These are phyloP conservation scores for Mycena alexandri DNA, from an alignment of 768 basidiomycete species.

Conservation along the genomic window DNA sequence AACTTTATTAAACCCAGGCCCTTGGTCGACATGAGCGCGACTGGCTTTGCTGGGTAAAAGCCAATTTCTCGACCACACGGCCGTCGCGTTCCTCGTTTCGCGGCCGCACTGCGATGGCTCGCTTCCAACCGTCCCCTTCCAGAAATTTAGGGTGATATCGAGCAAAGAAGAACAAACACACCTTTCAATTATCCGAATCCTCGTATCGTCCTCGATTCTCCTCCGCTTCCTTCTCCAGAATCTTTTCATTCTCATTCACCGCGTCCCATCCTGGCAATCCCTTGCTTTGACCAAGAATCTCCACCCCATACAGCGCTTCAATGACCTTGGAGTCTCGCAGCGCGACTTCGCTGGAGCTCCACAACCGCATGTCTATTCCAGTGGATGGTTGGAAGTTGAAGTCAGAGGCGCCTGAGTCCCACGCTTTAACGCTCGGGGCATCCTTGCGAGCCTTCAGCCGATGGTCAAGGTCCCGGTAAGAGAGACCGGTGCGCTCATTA, in stretches of 20 bases:
- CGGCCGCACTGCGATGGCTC: no score
- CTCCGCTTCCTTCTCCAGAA: slow-evolving; percentile 34
- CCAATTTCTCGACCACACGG: no score
- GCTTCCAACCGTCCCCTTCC: background rate
- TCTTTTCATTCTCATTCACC: slow-evolving; percentile 53
- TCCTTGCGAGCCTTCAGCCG: slow-evolving; percentile 42
- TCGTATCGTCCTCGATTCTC: slow-evolving; percentile 42
- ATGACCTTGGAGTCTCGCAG: slow-evolving; percentile 59
- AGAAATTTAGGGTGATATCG: background rate
- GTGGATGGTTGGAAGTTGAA: background rate
- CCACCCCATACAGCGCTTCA: slow-evolving; percentile 67
- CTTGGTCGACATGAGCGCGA: no score
- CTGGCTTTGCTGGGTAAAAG: no score
- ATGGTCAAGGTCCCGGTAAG: slow-evolving; percentile 36
- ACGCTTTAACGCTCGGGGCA: slow-evolving; percentile 55
- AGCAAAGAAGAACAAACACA: background rate
- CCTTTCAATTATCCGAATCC: slow-evolving; percentile 24
- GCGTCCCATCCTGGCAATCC: slow-evolving; percentile 61
- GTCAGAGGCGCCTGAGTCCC: slow-evolving; percentile 43
- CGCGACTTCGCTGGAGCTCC: slow-evolving; percentile 43
- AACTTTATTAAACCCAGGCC: no score
- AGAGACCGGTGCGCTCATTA: slow-evolving; percentile 14
- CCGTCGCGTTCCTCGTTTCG: no score
- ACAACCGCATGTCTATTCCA: slow-evolving; percentile 30
- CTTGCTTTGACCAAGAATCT: slow-evolving; percentile 40